Percentiles rank a stretch among this genome's conserved stretches.
phyloP scores from a whole-genome alignment of 2,329 filamentous ascomycete genomes.

The Neonectria ditissima region DNA sequence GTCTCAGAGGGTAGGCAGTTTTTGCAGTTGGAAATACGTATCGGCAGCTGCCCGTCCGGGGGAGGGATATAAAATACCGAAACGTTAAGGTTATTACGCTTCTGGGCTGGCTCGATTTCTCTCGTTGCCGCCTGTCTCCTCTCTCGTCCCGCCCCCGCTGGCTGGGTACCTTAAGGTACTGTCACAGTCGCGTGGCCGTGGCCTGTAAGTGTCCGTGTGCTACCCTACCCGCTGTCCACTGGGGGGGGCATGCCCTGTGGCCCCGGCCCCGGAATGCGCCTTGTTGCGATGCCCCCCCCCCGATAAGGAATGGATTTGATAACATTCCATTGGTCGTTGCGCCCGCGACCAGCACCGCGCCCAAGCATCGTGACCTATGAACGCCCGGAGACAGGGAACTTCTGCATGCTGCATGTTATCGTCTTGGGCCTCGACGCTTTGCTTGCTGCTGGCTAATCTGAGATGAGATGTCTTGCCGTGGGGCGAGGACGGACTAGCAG shows the following conservation, averaged over 20 bases:
- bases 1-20: background rate
- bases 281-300: constrained; percentile 4
- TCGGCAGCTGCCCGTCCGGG: too few relatives aligned
- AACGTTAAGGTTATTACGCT: background rate
- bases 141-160: background rate
- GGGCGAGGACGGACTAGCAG: too few relatives aligned
- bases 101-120: background rate
- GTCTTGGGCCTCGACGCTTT: background rate
- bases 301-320: constrained; percentile 25
- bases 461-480: too few relatives aligned
- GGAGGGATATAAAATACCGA: background rate
- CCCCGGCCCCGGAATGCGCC: constrained; percentile 4
- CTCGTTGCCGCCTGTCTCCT: too few relatives aligned
- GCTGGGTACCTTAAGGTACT: too few relatives aligned
- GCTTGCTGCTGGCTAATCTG: too few relatives aligned
- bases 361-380: background rate
- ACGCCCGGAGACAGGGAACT: background rate
- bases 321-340: constrained; percentile 24
- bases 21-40: too few relatives aligned
- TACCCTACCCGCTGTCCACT: too few relatives aligned
- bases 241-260: too few relatives aligned
- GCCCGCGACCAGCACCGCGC: background rate
- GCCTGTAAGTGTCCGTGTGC: constrained; percentile 1
- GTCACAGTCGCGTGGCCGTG: background rate
- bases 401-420: background rate